Percentiles rank a stretch among this genome's conserved stretches.
These are phyloP conservation scores for Malus asiatica DNA, from an alignment of 306 rosid genomes.

Conservation along the genomic window DNA sequence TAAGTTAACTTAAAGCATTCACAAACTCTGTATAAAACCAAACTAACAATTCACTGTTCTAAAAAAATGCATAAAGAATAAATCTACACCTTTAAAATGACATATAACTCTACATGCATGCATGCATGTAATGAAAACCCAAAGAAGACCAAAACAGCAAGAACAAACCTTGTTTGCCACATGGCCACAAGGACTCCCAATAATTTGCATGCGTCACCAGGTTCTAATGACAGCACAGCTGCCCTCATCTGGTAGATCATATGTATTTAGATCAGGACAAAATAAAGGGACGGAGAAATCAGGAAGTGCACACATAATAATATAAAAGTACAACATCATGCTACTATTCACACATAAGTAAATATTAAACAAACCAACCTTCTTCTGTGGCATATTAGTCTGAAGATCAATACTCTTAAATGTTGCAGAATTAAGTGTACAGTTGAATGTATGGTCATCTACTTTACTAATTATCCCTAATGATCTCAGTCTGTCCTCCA, in stretches of 20 bases:
- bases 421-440: constrained; percentile 32
- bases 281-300: background rate
- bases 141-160: constrained; percentile 8
- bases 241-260: constrained; percentile 47
- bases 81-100: background rate
- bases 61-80: background rate
- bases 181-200: constrained; percentile 43
- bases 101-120: background rate
- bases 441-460: constrained; percentile 36
- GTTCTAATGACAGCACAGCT: constrained; percentile 45
- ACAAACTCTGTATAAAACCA: background rate
- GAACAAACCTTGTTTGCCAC: constrained; percentile 78
- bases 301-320: constrained; percentile 1
- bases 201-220: constrained; percentile 55
- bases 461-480: constrained; percentile 50
- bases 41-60: background rate
- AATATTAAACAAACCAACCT: constrained; percentile 33
- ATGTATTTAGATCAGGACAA: background rate
- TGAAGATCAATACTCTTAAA: constrained; percentile 59
- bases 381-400: constrained; percentile 41
- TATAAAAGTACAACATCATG: background rate
- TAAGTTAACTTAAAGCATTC: background rate
- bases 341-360: background rate
- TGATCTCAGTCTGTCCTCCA: constrained; percentile 68
- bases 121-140: background rate